Evolutionary conservation across 768 basidiomycete genomes (phyloP).

Genomic region (Paxillus ammoniavirescens): DNA sequence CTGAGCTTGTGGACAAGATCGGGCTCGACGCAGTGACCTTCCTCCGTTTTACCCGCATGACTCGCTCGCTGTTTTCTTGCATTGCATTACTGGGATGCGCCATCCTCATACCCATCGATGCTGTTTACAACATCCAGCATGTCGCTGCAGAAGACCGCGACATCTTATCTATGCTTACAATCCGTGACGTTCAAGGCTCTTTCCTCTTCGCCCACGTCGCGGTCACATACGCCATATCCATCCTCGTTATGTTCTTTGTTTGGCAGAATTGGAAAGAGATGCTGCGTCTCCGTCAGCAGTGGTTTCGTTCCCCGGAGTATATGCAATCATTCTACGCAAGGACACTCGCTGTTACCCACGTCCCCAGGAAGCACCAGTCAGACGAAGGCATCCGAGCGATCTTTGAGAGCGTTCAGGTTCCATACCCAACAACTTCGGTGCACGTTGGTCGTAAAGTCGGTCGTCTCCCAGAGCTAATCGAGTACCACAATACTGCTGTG

Average conservation of each 20-base stretch:
- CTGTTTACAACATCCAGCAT: slow-evolving; percentile 75
- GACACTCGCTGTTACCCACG: slow-evolving; percentile 78
- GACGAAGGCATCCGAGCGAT: slow-evolving; percentile 82
- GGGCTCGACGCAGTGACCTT: slow-evolving; percentile 94
- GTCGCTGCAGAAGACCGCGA: slow-evolving; percentile 53
- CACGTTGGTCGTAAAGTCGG: slow-evolving; percentile 89
- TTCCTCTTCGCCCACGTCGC: slow-evolving; percentile 84
- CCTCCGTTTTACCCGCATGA: slow-evolving; percentile 86
- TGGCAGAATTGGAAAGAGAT: slow-evolving; percentile 77
- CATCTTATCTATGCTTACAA: slow-evolving; percentile 77
- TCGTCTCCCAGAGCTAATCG: slow-evolving; percentile 84
- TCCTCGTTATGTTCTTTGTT: slow-evolving; percentile 67
- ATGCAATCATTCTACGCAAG: slow-evolving; percentile 89
- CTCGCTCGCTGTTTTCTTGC: slow-evolving; percentile 67
- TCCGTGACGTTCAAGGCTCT: slow-evolving; percentile 73
- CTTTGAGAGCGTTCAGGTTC: slow-evolving; percentile 72
- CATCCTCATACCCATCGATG: slow-evolving; percentile 84
- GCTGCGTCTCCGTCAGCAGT: slow-evolving; percentile 73
- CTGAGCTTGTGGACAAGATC: slow-evolving; percentile 83
- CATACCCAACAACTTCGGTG: slow-evolving; percentile 89
- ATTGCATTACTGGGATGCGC: slow-evolving; percentile 65
- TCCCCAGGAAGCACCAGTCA: slow-evolving; percentile 77
- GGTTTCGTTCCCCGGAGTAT: slow-evolving; percentile 92
- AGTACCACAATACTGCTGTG: slow-evolving; percentile 93
- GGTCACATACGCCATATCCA: slow-evolving; percentile 77